Conservation (phyloP, 192 early-diverging fungal genomes). For the Linderina pennispora region DNA sequence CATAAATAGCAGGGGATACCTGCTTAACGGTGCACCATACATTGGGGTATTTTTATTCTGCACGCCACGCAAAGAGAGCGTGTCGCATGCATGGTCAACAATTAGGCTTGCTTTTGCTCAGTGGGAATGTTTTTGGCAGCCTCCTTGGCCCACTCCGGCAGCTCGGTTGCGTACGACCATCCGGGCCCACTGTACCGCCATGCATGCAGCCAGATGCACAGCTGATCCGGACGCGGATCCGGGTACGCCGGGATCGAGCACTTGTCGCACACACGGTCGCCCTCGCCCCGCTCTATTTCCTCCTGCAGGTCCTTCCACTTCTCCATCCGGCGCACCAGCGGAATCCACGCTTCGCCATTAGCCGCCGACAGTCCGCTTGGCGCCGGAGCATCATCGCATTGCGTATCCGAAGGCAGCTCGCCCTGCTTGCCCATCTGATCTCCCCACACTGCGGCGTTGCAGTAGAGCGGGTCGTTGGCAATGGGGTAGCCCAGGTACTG, state of each 20-base stretch:
- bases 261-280: conserved; percentile 48
- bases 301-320: conserved; percentile 30
- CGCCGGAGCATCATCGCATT: no score
- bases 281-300: conserved; percentile 9
- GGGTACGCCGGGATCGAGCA: conserved; percentile 51
- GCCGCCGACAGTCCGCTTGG: no score
- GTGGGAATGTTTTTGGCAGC: conserved; percentile 37
- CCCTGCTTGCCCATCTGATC: conserved; percentile 48
- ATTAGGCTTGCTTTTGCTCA: no score
- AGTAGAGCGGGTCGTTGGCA: conserved; percentile 93
- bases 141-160: conserved; percentile 75
- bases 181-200: conserved; percentile 68
- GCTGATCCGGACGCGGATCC: conserved; percentile 70
- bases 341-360: conserved; percentile 9
- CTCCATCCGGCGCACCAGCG: conserved; percentile 27
- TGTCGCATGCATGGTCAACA: no score
- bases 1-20: no score
- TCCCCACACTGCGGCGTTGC: conserved; percentile 69
- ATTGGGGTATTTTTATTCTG: no score
- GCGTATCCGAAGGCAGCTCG: conserved; percentile 5
- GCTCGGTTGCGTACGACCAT: conserved; percentile 72
- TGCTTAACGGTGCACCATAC: no score
- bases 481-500: conserved; percentile 91
- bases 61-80: no score
- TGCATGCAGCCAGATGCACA: conserved; percentile 90